Evolutionary conservation across 768 basidiomycete genomes (phyloP), one percentile per base, ranked within the genome.

Genomic region (Boletus barrowsii): DNA sequence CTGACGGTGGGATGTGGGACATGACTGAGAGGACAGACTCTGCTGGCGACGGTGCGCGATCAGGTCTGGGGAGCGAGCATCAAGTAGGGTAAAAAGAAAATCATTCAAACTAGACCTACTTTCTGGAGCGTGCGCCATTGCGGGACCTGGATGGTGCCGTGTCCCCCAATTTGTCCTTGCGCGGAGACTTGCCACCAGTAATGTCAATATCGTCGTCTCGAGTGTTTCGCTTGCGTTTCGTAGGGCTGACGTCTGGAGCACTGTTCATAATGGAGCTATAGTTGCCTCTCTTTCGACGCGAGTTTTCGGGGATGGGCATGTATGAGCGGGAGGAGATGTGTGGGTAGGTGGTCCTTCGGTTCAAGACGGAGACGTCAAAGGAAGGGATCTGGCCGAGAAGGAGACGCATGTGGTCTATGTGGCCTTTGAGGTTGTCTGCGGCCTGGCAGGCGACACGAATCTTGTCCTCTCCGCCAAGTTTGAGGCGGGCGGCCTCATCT

Each of bases 381-480:
- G 77, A 80, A 20, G 88, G 87, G 9, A 90, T 69, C 54, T 79
- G 74, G 56, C 81, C 80, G 10, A 88, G 75, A 33, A 91, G 79
- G 22, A 76, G 73, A 46, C 76, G 76, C 66, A 90, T 81, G 62
- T 90, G 84, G 55, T 67, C 66, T 43, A 78, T 73, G 69, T 90
- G 84, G 10, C 73, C 71, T 64, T 86, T 83, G 72, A 98, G 84
- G 63, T 83, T 88, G 75, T 98, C 94, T 36, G 91, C 90, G 26
- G 93, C 93, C 58, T 86, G 87, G 61, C 87, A 92, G 18, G 93
- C 93, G 56, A 96, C 92, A 65, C 93, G 84, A 71, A 98, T 96
- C 79, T 98, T 98, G 83, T 98, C 97, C 71, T 98, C 96, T 50
- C 90, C 91, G 26, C 96, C 95, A 56, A 93, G 82, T 72, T 94